Conservation (phyloP, 2,329 filamentous ascomycete species). For the Fusarium miscanthi region DNA sequence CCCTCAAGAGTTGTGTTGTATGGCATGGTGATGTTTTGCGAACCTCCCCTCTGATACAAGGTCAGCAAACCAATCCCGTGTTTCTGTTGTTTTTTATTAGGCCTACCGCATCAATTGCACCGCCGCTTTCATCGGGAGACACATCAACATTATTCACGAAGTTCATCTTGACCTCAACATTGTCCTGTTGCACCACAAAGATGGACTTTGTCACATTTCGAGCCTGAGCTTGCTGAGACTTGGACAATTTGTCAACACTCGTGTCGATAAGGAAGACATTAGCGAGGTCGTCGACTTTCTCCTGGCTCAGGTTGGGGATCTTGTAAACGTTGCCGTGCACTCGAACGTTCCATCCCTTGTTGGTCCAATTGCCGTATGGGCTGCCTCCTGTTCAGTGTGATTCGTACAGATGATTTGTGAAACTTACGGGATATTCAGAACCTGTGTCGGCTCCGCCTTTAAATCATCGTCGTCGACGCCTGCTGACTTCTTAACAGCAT, state of each 20-base stretch:
- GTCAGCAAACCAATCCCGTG: conserved; percentile 5
- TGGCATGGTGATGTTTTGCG: conserved; percentile 71
- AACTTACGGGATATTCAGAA: conserved; percentile 72
- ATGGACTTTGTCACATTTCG: conserved; percentile 79
- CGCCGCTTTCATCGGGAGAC: conserved; percentile 66
- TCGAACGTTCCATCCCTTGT: conserved; percentile 79
- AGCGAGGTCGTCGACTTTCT: conserved; percentile 74
- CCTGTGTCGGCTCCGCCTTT: conserved; percentile 72
- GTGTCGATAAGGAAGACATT: conserved; percentile 77
- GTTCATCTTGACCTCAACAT: conserved; percentile 71
- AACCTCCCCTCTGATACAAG: conserved; percentile 60
- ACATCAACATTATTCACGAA: conserved; percentile 59
- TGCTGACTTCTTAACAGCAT: conserved; percentile 69
- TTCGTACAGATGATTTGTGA: not conserved
- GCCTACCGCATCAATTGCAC: conserved; percentile 58
- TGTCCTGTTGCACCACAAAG: conserved; percentile 77
- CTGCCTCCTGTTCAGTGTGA: conserved; percentile 42
- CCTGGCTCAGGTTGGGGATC: conserved; percentile 73
- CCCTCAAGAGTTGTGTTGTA: conserved; percentile 74
- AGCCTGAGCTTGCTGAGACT: conserved; percentile 71
- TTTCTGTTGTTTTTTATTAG: too few species aligned
- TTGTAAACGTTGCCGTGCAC: conserved; percentile 87
- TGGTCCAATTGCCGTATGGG: conserved; percentile 81
- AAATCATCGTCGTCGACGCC: conserved; percentile 68
- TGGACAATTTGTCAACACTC: conserved; percentile 67